Conservation (phyloP, 2,329 filamentous ascomycete genomes). For the Penicillium sp. region DNA sequence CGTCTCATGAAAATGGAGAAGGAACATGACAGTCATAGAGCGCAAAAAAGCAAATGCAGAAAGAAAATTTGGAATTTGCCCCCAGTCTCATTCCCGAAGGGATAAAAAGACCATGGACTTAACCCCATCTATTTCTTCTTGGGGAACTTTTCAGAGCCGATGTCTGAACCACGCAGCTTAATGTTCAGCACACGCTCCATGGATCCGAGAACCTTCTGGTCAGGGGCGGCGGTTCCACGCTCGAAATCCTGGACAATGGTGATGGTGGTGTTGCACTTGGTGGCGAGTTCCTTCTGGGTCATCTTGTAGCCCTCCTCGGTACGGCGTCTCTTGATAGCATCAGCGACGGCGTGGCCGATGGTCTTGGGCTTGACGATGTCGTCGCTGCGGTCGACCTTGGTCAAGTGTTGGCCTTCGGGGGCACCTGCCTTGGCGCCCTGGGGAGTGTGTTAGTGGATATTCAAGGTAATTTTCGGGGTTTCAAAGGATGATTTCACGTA, state of each 20-base stretch:
- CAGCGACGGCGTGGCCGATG: slow-evolving; percentile 74
- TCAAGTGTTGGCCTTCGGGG: slow-evolving; percentile 86
- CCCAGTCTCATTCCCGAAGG: slow-evolving; percentile 18
- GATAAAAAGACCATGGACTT: slow-evolving; percentile 26
- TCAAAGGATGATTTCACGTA: slow-evolving; percentile 42
- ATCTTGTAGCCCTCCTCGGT: slow-evolving; percentile 86
- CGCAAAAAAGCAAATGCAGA: slow-evolving; percentile 18
- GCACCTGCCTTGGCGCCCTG: slow-evolving; percentile 48
- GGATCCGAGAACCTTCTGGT: slow-evolving; percentile 74
- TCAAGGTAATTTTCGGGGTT: not conserved
- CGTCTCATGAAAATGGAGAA: slow-evolving; percentile 18
- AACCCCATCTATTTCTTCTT: slow-evolving; percentile 62
- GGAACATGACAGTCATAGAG: slow-evolving; percentile 27
- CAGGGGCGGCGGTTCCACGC: slow-evolving; percentile 71
- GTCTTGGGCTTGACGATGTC: slow-evolving; percentile 98
- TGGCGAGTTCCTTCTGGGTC: slow-evolving; percentile 86
- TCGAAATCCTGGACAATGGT: slow-evolving; percentile 81
- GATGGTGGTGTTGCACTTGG: slow-evolving; percentile 83
- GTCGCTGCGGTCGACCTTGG: slow-evolving; percentile 95
- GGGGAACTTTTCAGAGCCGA: slow-evolving; percentile 77
- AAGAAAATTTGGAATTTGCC: slow-evolving; percentile 11
- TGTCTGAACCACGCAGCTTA: slow-evolving; percentile 80
- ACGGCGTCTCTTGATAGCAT: slow-evolving; percentile 77
- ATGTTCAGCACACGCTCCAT: slow-evolving; percentile 87
- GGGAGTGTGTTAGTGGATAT: slow-evolving; percentile 12